These are phyloP conservation scores for Starmerella khaoyaiensis DNA, from an alignment of 805 yeast species.

Conservation along the genomic window DNA sequence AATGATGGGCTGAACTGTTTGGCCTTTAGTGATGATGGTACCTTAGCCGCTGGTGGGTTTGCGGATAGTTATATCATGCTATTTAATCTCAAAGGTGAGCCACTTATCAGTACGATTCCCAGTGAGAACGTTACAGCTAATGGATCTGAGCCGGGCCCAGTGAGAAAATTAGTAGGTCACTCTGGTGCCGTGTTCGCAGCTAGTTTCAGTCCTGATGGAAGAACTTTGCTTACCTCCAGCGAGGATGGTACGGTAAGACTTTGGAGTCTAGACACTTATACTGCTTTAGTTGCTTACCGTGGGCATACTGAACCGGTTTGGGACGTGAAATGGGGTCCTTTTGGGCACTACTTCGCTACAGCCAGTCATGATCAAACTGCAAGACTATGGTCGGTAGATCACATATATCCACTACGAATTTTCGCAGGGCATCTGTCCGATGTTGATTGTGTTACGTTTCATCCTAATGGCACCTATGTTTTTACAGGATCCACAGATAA, in stretches of 20 bases:
- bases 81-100: constrained; percentile 89
- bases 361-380: constrained; percentile 98
- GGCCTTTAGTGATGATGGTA: constrained; percentile 76
- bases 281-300: constrained; percentile 82
- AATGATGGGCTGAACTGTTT: constrained; percentile 76
- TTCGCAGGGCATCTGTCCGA: constrained; percentile 97
- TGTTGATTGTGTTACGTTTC: constrained; percentile 89
- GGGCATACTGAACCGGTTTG: constrained; percentile 96
- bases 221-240: constrained; percentile 64
- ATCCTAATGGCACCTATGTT: constrained; percentile 89
- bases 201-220: constrained; percentile 81
- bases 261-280: constrained; percentile 88
- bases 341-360: constrained; percentile 96
- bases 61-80: constrained; percentile 81
- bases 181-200: constrained; percentile 87
- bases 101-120: constrained; percentile 34
- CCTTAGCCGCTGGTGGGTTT: constrained; percentile 85
- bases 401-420: constrained; percentile 85
- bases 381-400: constrained; percentile 94
- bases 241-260: constrained; percentile 86
- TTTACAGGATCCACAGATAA: constrained; percentile 93
- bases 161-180: constrained; percentile 66
- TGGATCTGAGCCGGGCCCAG: no score
- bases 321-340: constrained; percentile 91
- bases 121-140: constrained; percentile 17